Percentiles rank a stretch among this genome's conserved stretches.
phyloP scores from a whole-genome alignment of 495 filamentous ascomycete genomes.

The Apodospora peruviana region DNA sequence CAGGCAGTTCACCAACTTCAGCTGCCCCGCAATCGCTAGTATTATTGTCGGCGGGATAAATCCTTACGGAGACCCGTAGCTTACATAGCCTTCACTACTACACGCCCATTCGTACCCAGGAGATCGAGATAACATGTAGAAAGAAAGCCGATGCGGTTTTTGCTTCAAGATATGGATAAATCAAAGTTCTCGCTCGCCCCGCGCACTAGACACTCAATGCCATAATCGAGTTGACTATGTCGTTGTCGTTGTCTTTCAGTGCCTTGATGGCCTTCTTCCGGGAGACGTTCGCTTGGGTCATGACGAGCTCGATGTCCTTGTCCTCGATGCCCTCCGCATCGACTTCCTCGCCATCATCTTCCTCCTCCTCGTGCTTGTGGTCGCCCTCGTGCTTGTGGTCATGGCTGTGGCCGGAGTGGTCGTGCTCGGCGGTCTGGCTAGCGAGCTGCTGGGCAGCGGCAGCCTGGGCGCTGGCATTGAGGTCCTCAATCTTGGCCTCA shows the following conservation, averaged over 20 bases:
- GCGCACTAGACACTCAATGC: constrained; percentile 92
- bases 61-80: too few relatives aligned
- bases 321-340: constrained; percentile 90
- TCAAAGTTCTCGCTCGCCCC: too few relatives aligned
- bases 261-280: constrained; percentile 98
- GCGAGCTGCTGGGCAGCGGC: constrained; percentile 88
- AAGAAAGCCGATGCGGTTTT: too few relatives aligned
- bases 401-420: constrained; percentile 52
- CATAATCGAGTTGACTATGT: constrained; percentile 99
- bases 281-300: constrained; percentile 93
- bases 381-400: constrained; percentile 56
- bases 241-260: constrained; percentile 97
- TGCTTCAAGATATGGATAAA: too few relatives aligned
- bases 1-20: too few relatives aligned
- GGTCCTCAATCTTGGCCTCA: constrained; percentile 98
- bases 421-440: constrained; percentile 66
- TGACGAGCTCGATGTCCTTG: constrained; percentile 99
- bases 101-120: too few relatives aligned
- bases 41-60: too few relatives aligned
- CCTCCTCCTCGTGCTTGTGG: constrained; percentile 67
- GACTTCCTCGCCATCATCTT: constrained; percentile 93
- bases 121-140: too few relatives aligned
- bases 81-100: too few relatives aligned
- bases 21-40: too few relatives aligned
- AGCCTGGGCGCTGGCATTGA: constrained; percentile 95